Evolutionary conservation across 116 monocot genomes (phyloP).

Genomic region (Cymodocea nodosa): DNA sequence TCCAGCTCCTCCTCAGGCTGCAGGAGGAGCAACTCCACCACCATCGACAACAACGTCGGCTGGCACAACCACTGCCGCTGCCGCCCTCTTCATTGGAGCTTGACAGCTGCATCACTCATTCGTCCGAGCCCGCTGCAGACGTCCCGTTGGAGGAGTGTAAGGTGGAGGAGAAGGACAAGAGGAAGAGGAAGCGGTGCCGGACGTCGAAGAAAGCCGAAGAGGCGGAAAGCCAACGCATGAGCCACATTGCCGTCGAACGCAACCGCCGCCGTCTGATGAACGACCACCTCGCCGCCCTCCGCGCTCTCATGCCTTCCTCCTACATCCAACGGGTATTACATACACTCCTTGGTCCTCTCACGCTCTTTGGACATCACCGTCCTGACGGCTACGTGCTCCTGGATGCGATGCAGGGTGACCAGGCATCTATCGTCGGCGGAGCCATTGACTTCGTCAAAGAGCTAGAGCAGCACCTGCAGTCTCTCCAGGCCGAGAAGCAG

Average conservation of each 20-base stretch:
- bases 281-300: slow-evolving; percentile 59
- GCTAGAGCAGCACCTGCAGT: slow-evolving; percentile 67
- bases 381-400: neutral
- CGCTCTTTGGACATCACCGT: no score
- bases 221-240: slow-evolving; percentile 72
- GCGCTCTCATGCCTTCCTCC: slow-evolving; percentile 63
- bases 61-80: neutral
- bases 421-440: slow-evolving; percentile 74
- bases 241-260: slow-evolving; percentile 89
- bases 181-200: slow-evolving; percentile 30
- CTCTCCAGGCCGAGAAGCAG: slow-evolving; percentile 46
- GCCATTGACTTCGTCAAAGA: slow-evolving; percentile 88
- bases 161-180: slow-evolving; percentile 5
- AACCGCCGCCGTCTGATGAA: slow-evolving; percentile 91
- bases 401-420: slow-evolving; percentile 45
- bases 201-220: slow-evolving; percentile 38
- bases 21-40: slow-evolving; percentile 17
- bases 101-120: slow-evolving; percentile 49
- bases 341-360: no score
- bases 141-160: neutral
- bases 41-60: neutral
- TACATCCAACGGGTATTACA: slow-evolving; percentile 25
- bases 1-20: slow-evolving; percentile 30
- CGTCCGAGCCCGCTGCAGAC: neutral
- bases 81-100: slow-evolving; percentile 6